Evolutionary conservation across 345 rosid species (phyloP).

Genomic region (Eucalyptus brandiana): DNA sequence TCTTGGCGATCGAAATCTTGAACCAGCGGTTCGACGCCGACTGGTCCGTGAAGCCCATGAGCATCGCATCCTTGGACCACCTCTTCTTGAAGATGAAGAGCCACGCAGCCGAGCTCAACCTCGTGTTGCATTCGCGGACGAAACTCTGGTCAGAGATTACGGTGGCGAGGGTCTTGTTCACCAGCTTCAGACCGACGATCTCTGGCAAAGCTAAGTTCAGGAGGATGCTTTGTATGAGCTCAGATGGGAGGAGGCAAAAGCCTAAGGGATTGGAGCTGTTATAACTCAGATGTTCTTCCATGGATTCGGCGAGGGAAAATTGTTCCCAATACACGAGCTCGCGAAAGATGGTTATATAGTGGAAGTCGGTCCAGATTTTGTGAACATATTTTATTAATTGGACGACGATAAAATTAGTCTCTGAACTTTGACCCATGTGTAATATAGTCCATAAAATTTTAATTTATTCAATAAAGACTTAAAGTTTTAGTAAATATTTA

Average conservation of each 20-base stretch:
- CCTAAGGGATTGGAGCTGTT: conserved; percentile 18
- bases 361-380: background rate
- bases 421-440: too few relatives aligned
- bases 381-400: background rate
- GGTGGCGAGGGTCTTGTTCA: conserved; percentile 25
- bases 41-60: conserved; percentile 35
- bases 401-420: too few relatives aligned
- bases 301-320: background rate
- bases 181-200: conserved; percentile 38
- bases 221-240: conserved; percentile 61
- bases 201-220: conserved; percentile 49
- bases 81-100: conserved; percentile 61
- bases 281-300: background rate
- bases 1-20: conserved; percentile 32
- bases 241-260: conserved; percentile 71
- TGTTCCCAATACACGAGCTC: background rate
- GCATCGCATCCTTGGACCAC: conserved; percentile 45
- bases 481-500: too few relatives aligned
- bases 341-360: background rate
- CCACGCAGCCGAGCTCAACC: conserved; percentile 44
- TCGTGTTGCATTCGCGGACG: conserved; percentile 32
- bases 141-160: conserved; percentile 48
- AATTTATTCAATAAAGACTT: accelerated
- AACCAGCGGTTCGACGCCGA: conserved; percentile 30
- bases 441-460: accelerated